Conservation (phyloP, 1,284 basidiomycete genomes). For the Irpex sp. region DNA sequence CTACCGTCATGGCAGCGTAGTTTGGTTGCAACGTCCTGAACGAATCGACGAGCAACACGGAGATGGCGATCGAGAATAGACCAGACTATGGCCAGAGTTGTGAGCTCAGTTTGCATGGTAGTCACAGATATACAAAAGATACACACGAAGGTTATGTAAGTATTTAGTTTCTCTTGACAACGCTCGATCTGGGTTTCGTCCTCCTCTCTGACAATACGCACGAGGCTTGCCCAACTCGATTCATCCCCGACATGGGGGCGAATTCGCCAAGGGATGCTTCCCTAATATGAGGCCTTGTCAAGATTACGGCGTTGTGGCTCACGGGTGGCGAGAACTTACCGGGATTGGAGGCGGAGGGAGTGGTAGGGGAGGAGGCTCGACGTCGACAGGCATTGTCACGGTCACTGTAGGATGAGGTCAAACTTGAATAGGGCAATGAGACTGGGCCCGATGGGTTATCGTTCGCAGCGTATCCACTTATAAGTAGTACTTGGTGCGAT, state of each 20-base stretch:
- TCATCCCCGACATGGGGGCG: neutral
- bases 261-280: neutral
- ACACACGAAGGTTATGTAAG: neutral
- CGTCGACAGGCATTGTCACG: too few species aligned
- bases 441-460: too few species aligned
- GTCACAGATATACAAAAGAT: neutral
- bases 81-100: neutral
- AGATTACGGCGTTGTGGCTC: too few species aligned
- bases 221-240: neutral
- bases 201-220: neutral
- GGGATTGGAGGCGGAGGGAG: too few species aligned
- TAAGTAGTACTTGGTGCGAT: too few species aligned
- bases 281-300: neutral
- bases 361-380: too few species aligned
- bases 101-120: neutral
- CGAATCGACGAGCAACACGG: neutral
- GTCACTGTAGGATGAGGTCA: too few species aligned
- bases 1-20: neutral
- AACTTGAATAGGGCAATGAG: too few species aligned
- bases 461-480: too few species aligned
- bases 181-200: neutral
- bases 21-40: neutral
- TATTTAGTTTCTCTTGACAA: neutral
- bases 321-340: too few species aligned
- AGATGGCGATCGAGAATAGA: neutral